Evolutionary conservation across 345 rosid species (phyloP), one percentile per base, ranked within the genome.

Genomic region (Bretschneidera sinensis): DNA sequence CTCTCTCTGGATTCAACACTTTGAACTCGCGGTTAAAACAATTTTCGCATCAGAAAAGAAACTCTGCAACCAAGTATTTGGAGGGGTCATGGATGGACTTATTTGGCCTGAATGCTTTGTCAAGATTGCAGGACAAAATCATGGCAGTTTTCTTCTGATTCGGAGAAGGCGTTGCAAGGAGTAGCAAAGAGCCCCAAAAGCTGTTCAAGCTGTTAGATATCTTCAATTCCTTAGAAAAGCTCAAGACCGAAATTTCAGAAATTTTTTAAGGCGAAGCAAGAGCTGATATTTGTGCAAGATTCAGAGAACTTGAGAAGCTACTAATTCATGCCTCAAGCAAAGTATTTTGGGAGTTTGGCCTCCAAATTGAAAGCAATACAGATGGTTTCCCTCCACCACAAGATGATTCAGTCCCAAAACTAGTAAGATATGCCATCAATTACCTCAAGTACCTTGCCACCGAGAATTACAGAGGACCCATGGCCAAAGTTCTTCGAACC

Each of bases 111-210:
- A 83, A 54, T 85, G 91, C 77, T 85, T 82, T 21, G 71, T 78
- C 25, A 85, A 82, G 76, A 80, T 76, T 20, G 79, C 87, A 0
- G 85, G n/a, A 82, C 61, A 85, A 82, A 64, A 76, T 85, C 84
- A 78, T 79, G 83, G 88, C 86, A 16, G 88, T 85, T 9, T 85
- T 85, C 68, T 85, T 83, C 61, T 81, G 85, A 25, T 83, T 81
- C 18, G 85, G 88, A 1, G 88, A 85, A 73, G 91, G 91, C 31
- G 80, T 81, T 8, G 81, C 88, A 1, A 74, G 84, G 52, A 80
- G 91, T 61, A 80, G 54, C 61, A 82, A 77, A 52, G 88, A 85
- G 65, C 88, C 88, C 1, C 84, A 81, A 55, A 85, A 85, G 60
- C 71, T 85, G 62, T 85, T 83, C 78, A 85, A 83, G 80, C 84